Base-by-base conservation (phyloP, 768 basidiomycete genomes). In the Suillus placidus region DNA sequence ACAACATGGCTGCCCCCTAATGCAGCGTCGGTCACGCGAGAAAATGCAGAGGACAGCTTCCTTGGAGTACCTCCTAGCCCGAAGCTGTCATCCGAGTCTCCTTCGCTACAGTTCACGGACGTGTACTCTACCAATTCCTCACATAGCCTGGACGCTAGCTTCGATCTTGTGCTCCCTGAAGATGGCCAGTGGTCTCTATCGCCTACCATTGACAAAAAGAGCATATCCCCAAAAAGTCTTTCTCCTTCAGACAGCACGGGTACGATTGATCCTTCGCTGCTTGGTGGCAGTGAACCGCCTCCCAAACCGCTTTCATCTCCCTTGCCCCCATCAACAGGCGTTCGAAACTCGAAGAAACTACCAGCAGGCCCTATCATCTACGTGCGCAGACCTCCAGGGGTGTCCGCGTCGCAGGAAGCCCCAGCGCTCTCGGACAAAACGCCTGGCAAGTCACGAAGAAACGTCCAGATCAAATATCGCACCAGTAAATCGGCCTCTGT, bases 201-300 rank as follows among this genome's bases (percentile, higher is more conserved):
- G 23, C 54, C 51, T 52, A 35, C 30, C 35, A 32, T 63, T 1
- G 34, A 54, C 3, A 61, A 45, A 18, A 60, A 63, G 14, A 38
- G 60, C 16, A 10, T 42, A 32, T n/a, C 62, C 2, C 52, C 42
- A 0, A 30, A 34, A 3, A 55, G 54, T 45, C 16, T 57, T 45
- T 23, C 61, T 60, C 47, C 66, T 23, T 8, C n/a, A n/a, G 16
- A 61, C 42, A 43, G 40, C 3, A 30, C 43, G 10, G 68, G 69
- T 26, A 76, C 76, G 6, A 77, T 77, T n/a, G 67, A 77, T 61
- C 76, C 77, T 3, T 77, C 76, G 18, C 68, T 77, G 35, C 73
- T 77, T 16, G 70, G 71, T 34, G 63, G 58, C 6, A 58, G 26
- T 20, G 69, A 62, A 38, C 65, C 67, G 62, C 56, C 61, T 38